These are phyloP conservation scores for Pythium coloratum DNA, from an alignment of 352 stramenopile species.

Conservation along the genomic window DNA sequence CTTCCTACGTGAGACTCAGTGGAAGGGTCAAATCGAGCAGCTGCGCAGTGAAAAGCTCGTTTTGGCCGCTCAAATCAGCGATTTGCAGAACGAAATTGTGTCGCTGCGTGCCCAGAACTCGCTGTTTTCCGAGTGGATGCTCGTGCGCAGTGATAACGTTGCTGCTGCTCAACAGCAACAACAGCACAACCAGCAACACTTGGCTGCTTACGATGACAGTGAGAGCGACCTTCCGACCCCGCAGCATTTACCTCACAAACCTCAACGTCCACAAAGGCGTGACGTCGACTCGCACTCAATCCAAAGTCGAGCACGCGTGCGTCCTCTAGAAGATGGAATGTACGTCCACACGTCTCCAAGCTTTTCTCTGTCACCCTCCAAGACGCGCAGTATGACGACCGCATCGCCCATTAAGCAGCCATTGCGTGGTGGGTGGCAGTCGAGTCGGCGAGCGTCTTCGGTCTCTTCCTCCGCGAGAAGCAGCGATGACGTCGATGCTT, in stretches of 20 bases:
- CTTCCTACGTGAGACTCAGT: constrained; percentile 56
- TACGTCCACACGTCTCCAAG: constrained; percentile 32
- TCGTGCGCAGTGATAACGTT: constrained; percentile 65
- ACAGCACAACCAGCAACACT: neutral
- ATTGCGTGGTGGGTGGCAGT: neutral
- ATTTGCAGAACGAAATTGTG: constrained; percentile 61
- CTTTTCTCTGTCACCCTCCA: constrained; percentile 34
- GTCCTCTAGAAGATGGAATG: constrained; percentile 20
- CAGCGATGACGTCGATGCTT: constrained; percentile 7
- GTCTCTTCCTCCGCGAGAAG: constrained; percentile 21
- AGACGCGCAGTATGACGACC: constrained; percentile 40
- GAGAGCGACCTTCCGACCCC: neutral
- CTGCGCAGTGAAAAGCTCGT: constrained; percentile 46
- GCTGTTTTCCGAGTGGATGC: constrained; percentile 79
- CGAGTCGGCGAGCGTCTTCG: constrained; percentile 16
- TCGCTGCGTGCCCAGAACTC: constrained; percentile 64
- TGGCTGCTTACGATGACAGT: neutral
- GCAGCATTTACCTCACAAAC: neutral
- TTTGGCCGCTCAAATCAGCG: constrained; percentile 41
- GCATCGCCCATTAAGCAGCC: constrained; percentile 40
- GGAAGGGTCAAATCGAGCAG: constrained; percentile 59
- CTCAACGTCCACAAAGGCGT: constrained; percentile 5
- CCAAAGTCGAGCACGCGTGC: constrained; percentile 8
- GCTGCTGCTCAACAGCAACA: constrained; percentile 26
- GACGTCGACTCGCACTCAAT: neutral